Evolutionary conservation across 495 filamentous ascomycete genomes (phyloP), one percentile per base, ranked within the genome.

Genomic region (Penicillium goetzii): DNA sequence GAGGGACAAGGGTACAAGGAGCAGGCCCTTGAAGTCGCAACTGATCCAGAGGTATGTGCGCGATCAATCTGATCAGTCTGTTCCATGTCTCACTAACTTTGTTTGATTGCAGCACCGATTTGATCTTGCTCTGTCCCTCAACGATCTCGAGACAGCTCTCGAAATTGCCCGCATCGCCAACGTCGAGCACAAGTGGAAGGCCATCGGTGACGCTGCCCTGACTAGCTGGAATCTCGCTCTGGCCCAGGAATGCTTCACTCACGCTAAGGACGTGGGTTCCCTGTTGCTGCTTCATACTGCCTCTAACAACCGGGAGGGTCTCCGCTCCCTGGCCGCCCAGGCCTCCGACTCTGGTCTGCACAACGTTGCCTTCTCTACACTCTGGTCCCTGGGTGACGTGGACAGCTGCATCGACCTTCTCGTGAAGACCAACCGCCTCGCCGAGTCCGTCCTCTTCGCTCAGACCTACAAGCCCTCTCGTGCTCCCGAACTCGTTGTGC

Each of bases 1-100:
- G 96, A 99, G 73, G 96, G 96, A 26, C 95, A 98, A 75, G 93
- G 93, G 3, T 91, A 97, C 76, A 97, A 97, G 74, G 95, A 97
- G 62, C 81, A 97, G 60, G 95, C 95, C 0, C 87, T 99, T 25
- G 91, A 97, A 56, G 92, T 98, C n/a, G 92, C 96, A 34, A 96
- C 95, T 0, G 95, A 99, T 72, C 85, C 89, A 1, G 95, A 99
- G 50, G 50, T 33, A 33, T 9, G 50, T 33, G 17, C 28, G 6
- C 19, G 8, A n/a, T 19, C 23, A 30, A 21, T 53, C 30, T 32
- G 5, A 1, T 7, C 30, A 3, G 2, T 17, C 7, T 52, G 21
- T 12, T 2, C 14, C 23, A 2, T 6, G 4, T 19, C 19, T 6
- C 23, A 21, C 50, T 53, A 33, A 53, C 23, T 11, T 52, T 53